These are phyloP conservation scores for Erodium moschatum DNA, from an alignment of 441 rosid species.

Conservation along the genomic window DNA sequence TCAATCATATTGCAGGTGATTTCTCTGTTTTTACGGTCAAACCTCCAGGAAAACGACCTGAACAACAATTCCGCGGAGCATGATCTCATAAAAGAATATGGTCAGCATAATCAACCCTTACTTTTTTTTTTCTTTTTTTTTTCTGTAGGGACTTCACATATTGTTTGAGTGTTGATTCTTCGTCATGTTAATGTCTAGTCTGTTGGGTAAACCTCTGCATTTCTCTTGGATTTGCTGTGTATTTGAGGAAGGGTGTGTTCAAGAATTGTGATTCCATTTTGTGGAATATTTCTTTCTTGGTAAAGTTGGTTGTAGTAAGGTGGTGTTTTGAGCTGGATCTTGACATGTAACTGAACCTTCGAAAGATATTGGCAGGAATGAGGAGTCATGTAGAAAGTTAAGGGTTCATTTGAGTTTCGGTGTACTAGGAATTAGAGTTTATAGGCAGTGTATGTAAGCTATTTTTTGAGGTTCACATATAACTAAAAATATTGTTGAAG, in stretches of 20 bases:
- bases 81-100: slow-evolving; percentile 27
- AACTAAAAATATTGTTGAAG: no score
- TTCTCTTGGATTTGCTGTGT: background rate
- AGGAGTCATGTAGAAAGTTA: background rate
- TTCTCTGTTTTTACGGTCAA: slow-evolving; percentile 66
- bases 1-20: slow-evolving; percentile 50
- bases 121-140: slow-evolving; percentile 16
- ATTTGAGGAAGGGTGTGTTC: background rate
- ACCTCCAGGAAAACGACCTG: slow-evolving; percentile 33
- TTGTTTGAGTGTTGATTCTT: background rate
- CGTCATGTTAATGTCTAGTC: background rate
- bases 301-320: background rate
- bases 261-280: background rate
- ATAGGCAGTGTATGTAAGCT: background rate
- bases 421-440: background rate
- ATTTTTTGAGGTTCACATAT: background rate
- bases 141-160: background rate
- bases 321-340: background rate
- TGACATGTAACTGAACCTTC: background rate
- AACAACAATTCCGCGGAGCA: slow-evolving; percentile 23
- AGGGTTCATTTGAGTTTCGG: background rate
- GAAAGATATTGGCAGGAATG: background rate
- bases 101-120: slow-evolving; percentile 24
- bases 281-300: background rate
- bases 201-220: background rate